Evolutionary conservation across 2,329 filamentous ascomycete species (phyloP).

Genomic region (Fusarium odoratissimum): DNA sequence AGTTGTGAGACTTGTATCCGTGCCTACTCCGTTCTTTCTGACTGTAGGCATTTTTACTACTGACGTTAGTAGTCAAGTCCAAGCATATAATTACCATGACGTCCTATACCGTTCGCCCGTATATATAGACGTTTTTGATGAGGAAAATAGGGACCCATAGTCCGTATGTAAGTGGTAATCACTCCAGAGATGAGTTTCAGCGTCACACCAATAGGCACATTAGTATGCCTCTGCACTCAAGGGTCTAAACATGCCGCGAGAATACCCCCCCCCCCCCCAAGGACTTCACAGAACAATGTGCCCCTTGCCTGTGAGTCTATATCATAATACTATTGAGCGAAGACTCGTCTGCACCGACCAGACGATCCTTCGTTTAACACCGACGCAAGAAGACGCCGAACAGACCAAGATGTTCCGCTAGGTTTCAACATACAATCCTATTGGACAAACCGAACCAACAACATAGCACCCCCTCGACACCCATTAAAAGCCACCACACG

Average conservation of each 20-base stretch:
- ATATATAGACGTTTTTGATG: neutral
- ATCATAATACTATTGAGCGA: conserved; percentile 19
- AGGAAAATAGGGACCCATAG: neutral
- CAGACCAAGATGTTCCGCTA: conserved; percentile 25
- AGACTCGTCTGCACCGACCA: conserved; percentile 12
- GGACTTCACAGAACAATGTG: neutral
- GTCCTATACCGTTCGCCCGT: neutral
- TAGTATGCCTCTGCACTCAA: neutral
- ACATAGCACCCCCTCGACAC: conserved; percentile 21
- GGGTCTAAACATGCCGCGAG: neutral
- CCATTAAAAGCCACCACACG: neutral
- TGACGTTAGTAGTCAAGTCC: neutral
- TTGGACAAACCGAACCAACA: conserved; percentile 32
- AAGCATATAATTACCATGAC: neutral
- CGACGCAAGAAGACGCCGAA: conserved; percentile 35
- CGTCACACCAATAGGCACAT: neutral
- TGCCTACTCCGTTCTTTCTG: neutral
- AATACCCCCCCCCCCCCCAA: neutral
- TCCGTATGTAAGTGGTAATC: neutral
- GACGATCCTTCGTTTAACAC: conserved; percentile 23
- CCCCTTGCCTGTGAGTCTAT: neutral
- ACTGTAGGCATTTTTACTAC: neutral
- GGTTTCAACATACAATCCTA: conserved; percentile 28
- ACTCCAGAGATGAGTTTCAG: neutral
- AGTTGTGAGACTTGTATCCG: conserved; percentile 28